Conservation (phyloP, 2,329 filamentous ascomycete genomes). For the Aschersonia sp. region DNA sequence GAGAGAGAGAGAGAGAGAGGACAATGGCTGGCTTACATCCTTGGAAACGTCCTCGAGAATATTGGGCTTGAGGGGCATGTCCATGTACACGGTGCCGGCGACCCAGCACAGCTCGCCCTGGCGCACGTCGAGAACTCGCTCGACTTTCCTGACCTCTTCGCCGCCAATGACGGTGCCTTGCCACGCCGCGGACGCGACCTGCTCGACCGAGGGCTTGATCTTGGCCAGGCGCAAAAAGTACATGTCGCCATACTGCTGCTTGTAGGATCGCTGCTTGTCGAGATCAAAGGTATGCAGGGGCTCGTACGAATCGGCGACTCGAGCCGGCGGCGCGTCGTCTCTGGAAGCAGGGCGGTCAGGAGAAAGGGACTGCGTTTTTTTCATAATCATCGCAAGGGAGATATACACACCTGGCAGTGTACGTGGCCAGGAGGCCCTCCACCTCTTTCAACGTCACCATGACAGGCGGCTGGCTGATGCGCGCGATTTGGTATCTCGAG, state of each 20-base stretch:
- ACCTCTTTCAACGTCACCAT: background rate
- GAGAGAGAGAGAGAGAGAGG: background rate
- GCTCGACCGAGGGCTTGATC: constrained; percentile 71
- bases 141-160: constrained; percentile 60
- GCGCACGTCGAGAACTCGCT: constrained; percentile 84
- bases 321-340: constrained; percentile 29
- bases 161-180: constrained; percentile 61
- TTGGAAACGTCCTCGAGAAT: constrained; percentile 91
- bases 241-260: constrained; percentile 95
- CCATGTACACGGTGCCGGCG: constrained; percentile 88
- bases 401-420: background rate
- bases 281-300: constrained; percentile 63
- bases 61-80: constrained; percentile 91
- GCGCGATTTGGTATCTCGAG: too few relatives aligned
- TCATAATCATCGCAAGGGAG: background rate
- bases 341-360: constrained; percentile 6
- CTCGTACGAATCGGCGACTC: constrained; percentile 48
- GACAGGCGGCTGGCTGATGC: background rate
- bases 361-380: background rate
- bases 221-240: constrained; percentile 85
- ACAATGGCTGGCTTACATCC: constrained; percentile 42
- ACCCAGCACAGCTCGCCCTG: constrained; percentile 96
- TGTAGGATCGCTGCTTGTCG: constrained; percentile 58
- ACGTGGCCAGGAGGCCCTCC: background rate
- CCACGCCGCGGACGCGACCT: constrained; percentile 63